Base-by-base conservation (phyloP, 2,329 filamentous ascomycete genomes). In the Chalaropsis thielavioides region DNA sequence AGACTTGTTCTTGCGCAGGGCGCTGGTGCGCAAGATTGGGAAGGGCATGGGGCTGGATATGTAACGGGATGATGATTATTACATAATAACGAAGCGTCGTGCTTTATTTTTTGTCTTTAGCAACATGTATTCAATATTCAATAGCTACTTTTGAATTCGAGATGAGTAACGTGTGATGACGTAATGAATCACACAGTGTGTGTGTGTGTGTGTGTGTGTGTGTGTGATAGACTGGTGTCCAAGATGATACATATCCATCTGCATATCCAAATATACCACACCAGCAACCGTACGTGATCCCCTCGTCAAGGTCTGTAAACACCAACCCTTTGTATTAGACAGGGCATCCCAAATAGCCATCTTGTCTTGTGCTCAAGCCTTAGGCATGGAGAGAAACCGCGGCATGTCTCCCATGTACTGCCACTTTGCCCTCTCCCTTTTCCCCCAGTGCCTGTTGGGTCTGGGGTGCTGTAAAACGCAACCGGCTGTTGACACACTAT, bases 1-100 rank as follows among this genome's bases (percentile, higher is more conserved):
- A 61, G 90, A 95, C 74, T 89, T 87, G 81, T 95, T 89, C 72
- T 74, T 92, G 72, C 91, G 91, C 78, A 92, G 92, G 78, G 89
- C 88, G 8, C 75, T 92, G 62, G 85, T 87, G 58, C 83, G 82
- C 72, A 92, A 92, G 78, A 90, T 92, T 74, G 86, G 83, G 2
- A 78, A 77, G 66, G 88, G 89, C 0, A 88, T 94, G 85, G 89
- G 88, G 1, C 76, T 94, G 66, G 72, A 58, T 43, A 67, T 67
- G 59, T 59, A 64, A 10, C 11, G n/a, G 4, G 44, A n/a, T 46
- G 44, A 46, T 46, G 44, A 17, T n/a, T 46, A 19, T 19, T 46
- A 46, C 22, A 19, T n/a, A 19, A 46, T 19, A 46, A 46, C 4
- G 44, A 46, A 46, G 44, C 44, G 17, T 6, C n/a, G 22, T n/a